These are phyloP conservation scores for Phytomonas sp. DNA, from an alignment of 208 protist species.

Conservation along the genomic window DNA sequence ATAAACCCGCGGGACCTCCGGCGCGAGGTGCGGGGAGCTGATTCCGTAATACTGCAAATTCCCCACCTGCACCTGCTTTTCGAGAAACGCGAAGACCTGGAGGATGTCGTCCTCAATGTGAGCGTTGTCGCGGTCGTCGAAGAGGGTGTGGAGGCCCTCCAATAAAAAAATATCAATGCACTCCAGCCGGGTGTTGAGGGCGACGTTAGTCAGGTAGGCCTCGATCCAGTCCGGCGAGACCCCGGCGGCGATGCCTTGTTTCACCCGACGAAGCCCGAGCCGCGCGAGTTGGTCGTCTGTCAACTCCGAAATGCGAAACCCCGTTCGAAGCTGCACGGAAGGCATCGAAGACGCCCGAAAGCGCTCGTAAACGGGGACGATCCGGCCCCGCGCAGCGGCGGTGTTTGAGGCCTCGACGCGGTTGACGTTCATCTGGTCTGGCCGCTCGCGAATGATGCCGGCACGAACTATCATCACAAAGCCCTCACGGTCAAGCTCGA, in stretches of 20 bases:
- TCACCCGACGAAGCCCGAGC: conserved; percentile 66
- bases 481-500: conserved; percentile 81
- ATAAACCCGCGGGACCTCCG: conserved; percentile 60
- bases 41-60: conserved; percentile 84
- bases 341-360: conserved; percentile 81
- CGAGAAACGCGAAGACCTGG: conserved; percentile 75
- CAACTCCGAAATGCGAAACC: conserved; percentile 76
- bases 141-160: conserved; percentile 77
- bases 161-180: conserved; percentile 74
- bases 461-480: conserved; percentile 74
- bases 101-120: conserved; percentile 75
- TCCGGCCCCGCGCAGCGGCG: conserved; percentile 66
- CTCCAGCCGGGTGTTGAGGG: conserved; percentile 78
- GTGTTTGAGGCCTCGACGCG: conserved; percentile 68
- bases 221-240: conserved; percentile 84
- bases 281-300: conserved; percentile 60
- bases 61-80: conserved; percentile 67
- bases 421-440: conserved; percentile 74
- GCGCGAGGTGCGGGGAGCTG: conserved; percentile 62
- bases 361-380: conserved; percentile 79
- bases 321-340: conserved; percentile 72
- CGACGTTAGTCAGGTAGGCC: conserved; percentile 82
- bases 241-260: conserved; percentile 41
- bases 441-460: conserved; percentile 69
- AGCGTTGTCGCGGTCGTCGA: conserved; percentile 59